Evolutionary conservation across 1,284 basidiomycete species (phyloP).

Genomic region (Ustilago loliicola): DNA sequence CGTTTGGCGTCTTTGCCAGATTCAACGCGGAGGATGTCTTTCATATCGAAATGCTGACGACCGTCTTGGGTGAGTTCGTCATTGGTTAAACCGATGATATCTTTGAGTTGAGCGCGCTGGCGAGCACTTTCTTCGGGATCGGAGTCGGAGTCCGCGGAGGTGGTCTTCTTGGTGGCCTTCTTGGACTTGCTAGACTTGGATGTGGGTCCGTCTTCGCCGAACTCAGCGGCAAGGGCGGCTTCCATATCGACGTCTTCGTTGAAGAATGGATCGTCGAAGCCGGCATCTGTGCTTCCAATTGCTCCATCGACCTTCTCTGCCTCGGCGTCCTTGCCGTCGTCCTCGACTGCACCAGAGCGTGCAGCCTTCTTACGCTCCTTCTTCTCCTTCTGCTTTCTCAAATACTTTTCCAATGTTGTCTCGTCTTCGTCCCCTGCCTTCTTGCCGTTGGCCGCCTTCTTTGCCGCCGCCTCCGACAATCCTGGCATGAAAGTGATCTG

Average conservation of each 20-base stretch:
- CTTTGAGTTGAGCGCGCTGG: slow-evolving; percentile 38
- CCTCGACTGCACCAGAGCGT: slow-evolving; percentile 24
- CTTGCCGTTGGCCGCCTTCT: slow-evolving; percentile 43
- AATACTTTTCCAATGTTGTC: slow-evolving; percentile 69
- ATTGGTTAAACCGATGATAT: slow-evolving; percentile 52
- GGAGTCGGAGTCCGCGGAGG: not conserved
- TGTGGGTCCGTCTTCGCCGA: slow-evolving; percentile 70
- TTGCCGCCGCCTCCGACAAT: slow-evolving; percentile 57
- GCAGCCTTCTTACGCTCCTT: slow-evolving; percentile 60
- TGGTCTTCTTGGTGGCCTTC: slow-evolving; percentile 7
- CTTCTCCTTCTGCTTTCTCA: slow-evolving; percentile 68
- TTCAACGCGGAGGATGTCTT: slow-evolving; percentile 87
- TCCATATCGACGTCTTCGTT: slow-evolving; percentile 65
- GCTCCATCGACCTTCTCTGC: slow-evolving; percentile 21
- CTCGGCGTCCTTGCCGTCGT: slow-evolving; percentile 17
- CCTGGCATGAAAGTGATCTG: slow-evolving; percentile 69
- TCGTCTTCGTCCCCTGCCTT: slow-evolving; percentile 55
- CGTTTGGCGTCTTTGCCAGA: slow-evolving; percentile 73
- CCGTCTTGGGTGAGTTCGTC: slow-evolving; percentile 56
- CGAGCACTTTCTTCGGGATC: slow-evolving; percentile 37
- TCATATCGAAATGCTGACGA: slow-evolving; percentile 86
- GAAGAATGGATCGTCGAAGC: slow-evolving; percentile 76
- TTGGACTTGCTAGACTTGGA: slow-evolving; percentile 33
- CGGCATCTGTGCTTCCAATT: slow-evolving; percentile 26
- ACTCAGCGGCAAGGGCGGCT: slow-evolving; percentile 70